These are phyloP conservation scores for Lactarius indigo DNA, from an alignment of 768 basidiomycete genomes.

Conservation along the genomic window DNA sequence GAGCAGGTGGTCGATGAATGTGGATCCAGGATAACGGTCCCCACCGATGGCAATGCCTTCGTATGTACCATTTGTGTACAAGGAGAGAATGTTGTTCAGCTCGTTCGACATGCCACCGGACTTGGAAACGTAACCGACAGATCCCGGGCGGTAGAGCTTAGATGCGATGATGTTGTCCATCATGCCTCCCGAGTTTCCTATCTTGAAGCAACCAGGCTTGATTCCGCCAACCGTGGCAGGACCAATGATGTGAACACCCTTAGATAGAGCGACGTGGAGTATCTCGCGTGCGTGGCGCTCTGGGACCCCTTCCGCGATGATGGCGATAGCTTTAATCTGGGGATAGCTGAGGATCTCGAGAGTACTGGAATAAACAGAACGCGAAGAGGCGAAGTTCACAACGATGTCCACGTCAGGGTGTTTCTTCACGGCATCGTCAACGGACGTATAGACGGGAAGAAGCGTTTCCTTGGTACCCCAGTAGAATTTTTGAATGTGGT, in stretches of 20 bases:
- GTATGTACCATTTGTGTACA: conserved; percentile 96
- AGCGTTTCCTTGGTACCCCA: conserved; percentile 99
- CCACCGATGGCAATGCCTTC: conserved; percentile 99
- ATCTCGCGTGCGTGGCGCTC: conserved; percentile 97
- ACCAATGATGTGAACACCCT: conserved; percentile 88
- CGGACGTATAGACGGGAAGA: conserved; percentile 91
- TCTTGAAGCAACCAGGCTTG: conserved; percentile 99
- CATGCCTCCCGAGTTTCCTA: conserved; percentile 99
- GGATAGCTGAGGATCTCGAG: conserved; percentile 81
- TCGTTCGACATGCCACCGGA: conserved; percentile 99
- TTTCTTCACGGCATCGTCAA: conserved; percentile 89
- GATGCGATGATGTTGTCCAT: conserved; percentile 99
- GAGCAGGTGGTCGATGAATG: conserved; percentile 98
- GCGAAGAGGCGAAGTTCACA: conserved; percentile 95
- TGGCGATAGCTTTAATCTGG: conserved; percentile 71
- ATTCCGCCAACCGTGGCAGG: conserved; percentile 99
- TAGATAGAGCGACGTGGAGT: conserved; percentile 79
- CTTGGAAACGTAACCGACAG: conserved; percentile 98
- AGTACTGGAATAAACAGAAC: conserved; percentile 92
- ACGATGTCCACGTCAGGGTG: conserved; percentile 96
- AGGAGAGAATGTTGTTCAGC: conserved; percentile 98
- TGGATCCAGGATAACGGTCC: conserved; percentile 97
- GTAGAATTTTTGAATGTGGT: conserved; percentile 99
- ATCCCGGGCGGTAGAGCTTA: conserved; percentile 96
- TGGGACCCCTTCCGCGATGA: conserved; percentile 99